A percentile compares a stretch with the other conserved stretches of the same genome.
Conservation (phyloP, 192 early-diverging fungal genomes). For the Coemansia biformis region DNA sequence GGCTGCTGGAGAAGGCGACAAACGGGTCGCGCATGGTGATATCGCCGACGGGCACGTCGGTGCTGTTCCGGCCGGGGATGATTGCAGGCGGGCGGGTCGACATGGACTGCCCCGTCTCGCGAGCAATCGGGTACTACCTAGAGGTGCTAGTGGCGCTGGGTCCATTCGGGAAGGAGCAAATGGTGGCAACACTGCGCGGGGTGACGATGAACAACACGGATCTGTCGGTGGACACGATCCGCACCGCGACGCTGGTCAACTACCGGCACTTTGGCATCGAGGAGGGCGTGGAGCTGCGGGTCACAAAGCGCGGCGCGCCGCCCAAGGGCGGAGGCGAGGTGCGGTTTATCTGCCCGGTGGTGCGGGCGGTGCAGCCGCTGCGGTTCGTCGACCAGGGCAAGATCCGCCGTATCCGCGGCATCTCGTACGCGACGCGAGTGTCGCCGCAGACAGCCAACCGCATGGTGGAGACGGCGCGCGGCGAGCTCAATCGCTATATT, state of each 20-base stretch:
- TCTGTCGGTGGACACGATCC: slow-evolving; percentile 82
- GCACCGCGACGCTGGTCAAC: slow-evolving; percentile 83
- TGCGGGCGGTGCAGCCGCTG: slow-evolving; percentile 71
- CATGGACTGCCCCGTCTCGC: slow-evolving; percentile 80
- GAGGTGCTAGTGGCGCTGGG: slow-evolving; percentile 87
- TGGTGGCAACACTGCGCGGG: slow-evolving; percentile 78
- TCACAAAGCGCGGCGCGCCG: slow-evolving; percentile 80
- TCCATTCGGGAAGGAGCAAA: slow-evolving; percentile 86
- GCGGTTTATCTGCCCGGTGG: slow-evolving; percentile 77
- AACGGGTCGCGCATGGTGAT: slow-evolving; percentile 93
- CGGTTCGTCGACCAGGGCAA: slow-evolving; percentile 78
- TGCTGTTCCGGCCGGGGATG: slow-evolving; percentile 82
- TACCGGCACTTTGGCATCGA: slow-evolving; percentile 83
- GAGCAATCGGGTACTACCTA: slow-evolving; percentile 91
- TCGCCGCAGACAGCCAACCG: slow-evolving; percentile 94
- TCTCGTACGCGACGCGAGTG: slow-evolving; percentile 87
- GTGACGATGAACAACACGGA: slow-evolving; percentile 94
- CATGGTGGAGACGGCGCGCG: slow-evolving; percentile 79
- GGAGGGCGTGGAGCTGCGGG: slow-evolving; percentile 80
- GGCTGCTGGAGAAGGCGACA: slow-evolving; percentile 87
- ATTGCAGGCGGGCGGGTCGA: slow-evolving; percentile 80
- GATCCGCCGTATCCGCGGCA: slow-evolving; percentile 92
- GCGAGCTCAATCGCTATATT: slow-evolving; percentile 85
- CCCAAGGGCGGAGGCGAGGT: slow-evolving; percentile 92
- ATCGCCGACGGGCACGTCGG: slow-evolving; percentile 81